Evolutionary conservation across 1,284 basidiomycete genomes (phyloP).

Genomic region (Salmacisia buchloeana): DNA sequence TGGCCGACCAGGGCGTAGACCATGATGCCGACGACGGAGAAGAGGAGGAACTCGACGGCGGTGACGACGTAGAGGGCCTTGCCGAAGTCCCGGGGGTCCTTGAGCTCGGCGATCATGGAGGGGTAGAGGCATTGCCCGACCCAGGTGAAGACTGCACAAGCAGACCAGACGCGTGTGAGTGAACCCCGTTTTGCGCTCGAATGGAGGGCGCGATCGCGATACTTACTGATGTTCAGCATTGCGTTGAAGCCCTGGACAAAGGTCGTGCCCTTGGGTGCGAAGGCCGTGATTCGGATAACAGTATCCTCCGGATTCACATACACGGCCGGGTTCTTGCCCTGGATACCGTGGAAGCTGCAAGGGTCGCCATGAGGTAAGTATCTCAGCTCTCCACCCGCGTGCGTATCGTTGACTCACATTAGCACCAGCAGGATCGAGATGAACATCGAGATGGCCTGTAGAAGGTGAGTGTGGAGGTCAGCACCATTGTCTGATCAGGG

Average conservation of each 20-base stretch:
- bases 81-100: constrained; percentile 17
- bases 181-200: not conserved
- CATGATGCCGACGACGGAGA: constrained; percentile 14
- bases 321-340: constrained; percentile 2
- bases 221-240: constrained; percentile 50
- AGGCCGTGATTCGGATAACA: constrained; percentile 9
- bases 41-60: constrained; percentile 15
- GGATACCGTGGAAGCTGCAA: not conserved
- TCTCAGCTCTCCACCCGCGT: not conserved
- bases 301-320: not conserved
- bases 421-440: constrained; percentile 19
- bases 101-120: constrained; percentile 14
- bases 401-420: constrained; percentile 8
- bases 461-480: not conserved
- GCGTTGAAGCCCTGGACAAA: constrained; percentile 47
- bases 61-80: constrained; percentile 17
- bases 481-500: not conserved
- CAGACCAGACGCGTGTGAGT: not conserved
- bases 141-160: not conserved
- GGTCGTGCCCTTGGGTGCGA: constrained; percentile 14
- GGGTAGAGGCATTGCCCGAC: constrained; percentile 18
- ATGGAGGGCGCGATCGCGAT: constrained; percentile 53
- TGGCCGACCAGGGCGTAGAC: constrained; percentile 40
- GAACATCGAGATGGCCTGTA: constrained; percentile 11
- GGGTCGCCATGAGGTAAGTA: not conserved